Evolutionary conservation across 306 rosid genomes (phyloP).

Genomic region (Cucurbita pepo): DNA sequence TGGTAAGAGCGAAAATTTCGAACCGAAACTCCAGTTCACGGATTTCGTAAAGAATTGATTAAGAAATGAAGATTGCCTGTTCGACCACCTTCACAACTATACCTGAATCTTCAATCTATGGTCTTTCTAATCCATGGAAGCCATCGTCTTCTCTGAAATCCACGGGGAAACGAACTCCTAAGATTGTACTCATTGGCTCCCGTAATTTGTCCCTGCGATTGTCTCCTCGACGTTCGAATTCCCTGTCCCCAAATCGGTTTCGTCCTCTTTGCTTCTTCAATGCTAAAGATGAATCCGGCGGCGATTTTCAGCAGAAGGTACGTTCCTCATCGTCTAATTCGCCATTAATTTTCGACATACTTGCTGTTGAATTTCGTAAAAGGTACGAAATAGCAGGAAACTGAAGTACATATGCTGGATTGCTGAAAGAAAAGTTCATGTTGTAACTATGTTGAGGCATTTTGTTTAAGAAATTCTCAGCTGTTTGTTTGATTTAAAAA

Average conservation of each 20-base stretch:
- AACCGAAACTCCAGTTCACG: not conserved
- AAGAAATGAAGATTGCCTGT: slow-evolving; percentile 1
- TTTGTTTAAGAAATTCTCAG: not conserved
- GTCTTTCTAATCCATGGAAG: slow-evolving; percentile 17
- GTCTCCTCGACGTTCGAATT: slow-evolving; percentile 1
- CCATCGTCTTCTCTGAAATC: slow-evolving; percentile 14
- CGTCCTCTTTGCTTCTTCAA: slow-evolving; percentile 39
- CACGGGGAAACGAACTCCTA: slow-evolving; percentile 13
- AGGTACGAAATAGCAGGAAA: not conserved
- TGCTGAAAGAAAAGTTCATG: not conserved
- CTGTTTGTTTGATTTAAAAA: not conserved
- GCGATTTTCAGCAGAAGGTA: slow-evolving; percentile 33
- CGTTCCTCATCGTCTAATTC: not conserved
- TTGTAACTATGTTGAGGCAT: not conserved
- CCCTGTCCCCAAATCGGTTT: not conserved
- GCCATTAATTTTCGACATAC: not conserved
- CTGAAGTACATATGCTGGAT: not conserved
- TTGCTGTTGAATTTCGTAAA: not conserved
- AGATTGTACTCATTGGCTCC: slow-evolving; percentile 16
- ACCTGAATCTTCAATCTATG: slow-evolving; percentile 22
- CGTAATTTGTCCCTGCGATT: slow-evolving; percentile 6
- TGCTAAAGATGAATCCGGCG: slow-evolving; percentile 29
- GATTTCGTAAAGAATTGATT: not conserved
- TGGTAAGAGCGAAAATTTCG: not conserved
- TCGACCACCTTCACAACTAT: not conserved